phyloP scores from a whole-genome alignment of 202 grass and related monocot genomes.

The Bolboschoenoplectus hybrid region DNA sequence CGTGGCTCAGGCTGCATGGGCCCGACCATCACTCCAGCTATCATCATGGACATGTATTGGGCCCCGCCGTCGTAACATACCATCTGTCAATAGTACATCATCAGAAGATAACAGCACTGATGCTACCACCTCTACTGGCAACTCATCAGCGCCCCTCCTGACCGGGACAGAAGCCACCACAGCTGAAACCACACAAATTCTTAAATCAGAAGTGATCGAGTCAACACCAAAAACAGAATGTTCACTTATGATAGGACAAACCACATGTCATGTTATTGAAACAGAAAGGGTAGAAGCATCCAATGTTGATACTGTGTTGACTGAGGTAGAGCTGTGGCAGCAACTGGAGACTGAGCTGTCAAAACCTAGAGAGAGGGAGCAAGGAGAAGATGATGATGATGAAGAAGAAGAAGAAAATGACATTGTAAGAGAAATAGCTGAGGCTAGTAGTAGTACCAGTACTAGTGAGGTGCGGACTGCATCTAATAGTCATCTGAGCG shows the following conservation, averaged over 20 bases:
- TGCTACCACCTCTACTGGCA: conserved; percentile 29
- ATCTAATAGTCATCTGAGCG: conserved; percentile 51
- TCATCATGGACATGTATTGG: conserved; percentile 95
- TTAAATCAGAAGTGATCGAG: conserved; percentile 50
- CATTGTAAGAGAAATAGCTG: conserved; percentile 64
- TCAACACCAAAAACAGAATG: conserved; percentile 55
- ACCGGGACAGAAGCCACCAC: conserved; percentile 50
- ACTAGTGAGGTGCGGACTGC: conserved; percentile 42
- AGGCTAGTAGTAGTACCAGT: conserved; percentile 55
- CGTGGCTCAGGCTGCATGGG: conserved; percentile 88
- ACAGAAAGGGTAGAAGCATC: conserved; percentile 54
- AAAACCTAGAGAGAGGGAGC: conserved; percentile 48
- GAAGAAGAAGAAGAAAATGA: conserved; percentile 43
- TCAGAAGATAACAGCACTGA: conserved; percentile 47
- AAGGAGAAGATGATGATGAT: conserved; percentile 29
- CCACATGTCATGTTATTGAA: conserved; percentile 44
- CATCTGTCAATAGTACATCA: conserved; percentile 51
- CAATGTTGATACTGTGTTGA: conserved; percentile 54
- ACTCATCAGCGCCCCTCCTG: conserved; percentile 46
- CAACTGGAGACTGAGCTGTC: conserved; percentile 90
- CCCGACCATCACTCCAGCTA: conserved; percentile 64
- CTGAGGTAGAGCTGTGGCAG: conserved; percentile 83
- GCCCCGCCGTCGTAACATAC: conserved; percentile 58
- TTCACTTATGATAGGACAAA: conserved; percentile 40
- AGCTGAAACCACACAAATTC: conserved; percentile 47